Percentiles rank a stretch among this genome's conserved stretches.
These are phyloP conservation scores for Babesia bovis DNA, from an alignment of 169 alveolate genomes.

Conservation along the genomic window DNA sequence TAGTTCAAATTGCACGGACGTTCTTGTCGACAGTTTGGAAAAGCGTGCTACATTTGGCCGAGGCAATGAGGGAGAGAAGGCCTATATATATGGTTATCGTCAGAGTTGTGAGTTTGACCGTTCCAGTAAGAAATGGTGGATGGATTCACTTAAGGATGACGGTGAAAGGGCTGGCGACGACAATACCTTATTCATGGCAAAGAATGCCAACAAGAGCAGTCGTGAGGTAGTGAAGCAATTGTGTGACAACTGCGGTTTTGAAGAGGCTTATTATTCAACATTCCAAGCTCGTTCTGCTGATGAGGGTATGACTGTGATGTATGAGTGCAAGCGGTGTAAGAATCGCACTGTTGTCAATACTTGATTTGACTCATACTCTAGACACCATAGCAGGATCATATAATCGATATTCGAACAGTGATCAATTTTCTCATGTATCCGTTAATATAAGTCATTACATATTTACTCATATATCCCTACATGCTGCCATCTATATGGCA, in stretches of 20 bases:
- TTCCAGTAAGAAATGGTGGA: slow-evolving; percentile 76
- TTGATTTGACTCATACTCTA: slow-evolving; percentile 20
- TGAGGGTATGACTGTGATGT: slow-evolving; percentile 86
- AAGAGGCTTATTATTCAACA: slow-evolving; percentile 78
- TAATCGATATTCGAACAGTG: too few species aligned
- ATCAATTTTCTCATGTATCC: too few species aligned
- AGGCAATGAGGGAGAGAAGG: slow-evolving; percentile 50
- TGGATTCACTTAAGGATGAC: slow-evolving; percentile 36
- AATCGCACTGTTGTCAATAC: slow-evolving; percentile 80
- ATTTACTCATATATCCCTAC: too few species aligned
- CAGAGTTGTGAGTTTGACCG: slow-evolving; percentile 71
- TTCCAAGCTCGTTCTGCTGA: slow-evolving; percentile 89
- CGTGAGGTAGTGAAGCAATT: slow-evolving; percentile 74
- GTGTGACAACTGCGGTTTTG: slow-evolving; percentile 83
- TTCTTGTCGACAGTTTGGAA: slow-evolving; percentile 18
- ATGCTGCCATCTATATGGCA: too few species aligned
- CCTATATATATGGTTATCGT: slow-evolving; percentile 72
- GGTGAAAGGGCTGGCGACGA: not conserved
- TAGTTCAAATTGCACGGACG: slow-evolving; percentile 40
- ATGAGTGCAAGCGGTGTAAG: slow-evolving; percentile 80
- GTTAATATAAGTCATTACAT: too few species aligned
- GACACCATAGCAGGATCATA: too few species aligned
- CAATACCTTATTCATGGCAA: slow-evolving; percentile 49
- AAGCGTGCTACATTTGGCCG: slow-evolving; percentile 27
- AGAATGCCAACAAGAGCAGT: slow-evolving; percentile 59